phyloP scores from a whole-genome alignment of 495 filamentous ascomycete species.

The Podospora didyma region DNA sequence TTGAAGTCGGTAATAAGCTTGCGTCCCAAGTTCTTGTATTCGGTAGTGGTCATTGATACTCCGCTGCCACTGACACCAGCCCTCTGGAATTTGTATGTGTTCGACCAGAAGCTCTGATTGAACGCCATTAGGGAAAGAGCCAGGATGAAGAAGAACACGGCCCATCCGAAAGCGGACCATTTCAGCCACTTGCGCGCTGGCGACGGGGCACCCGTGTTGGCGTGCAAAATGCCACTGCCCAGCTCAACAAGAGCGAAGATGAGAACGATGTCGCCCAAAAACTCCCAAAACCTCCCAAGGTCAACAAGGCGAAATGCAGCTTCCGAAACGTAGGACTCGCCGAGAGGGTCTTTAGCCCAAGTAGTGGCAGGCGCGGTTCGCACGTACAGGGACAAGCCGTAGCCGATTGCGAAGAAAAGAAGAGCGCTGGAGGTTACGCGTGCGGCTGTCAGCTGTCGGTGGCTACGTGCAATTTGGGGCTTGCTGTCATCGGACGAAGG shows the following conservation, averaged over 20 bases:
- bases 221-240: not conserved
- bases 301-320: not conserved
- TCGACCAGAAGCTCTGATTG: not conserved
- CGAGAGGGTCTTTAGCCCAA: not conserved
- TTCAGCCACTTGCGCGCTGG: not conserved
- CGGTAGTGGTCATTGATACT: too few species aligned
- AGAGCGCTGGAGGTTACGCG: not conserved
- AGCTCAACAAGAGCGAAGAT: not conserved
- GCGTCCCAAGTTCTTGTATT: not conserved
- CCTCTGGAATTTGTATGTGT: not conserved
- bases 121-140: conserved; percentile 2
- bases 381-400: not conserved
- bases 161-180: conserved; percentile 1
- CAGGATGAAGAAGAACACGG: conserved; percentile 9
- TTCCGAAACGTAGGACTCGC: not conserved
- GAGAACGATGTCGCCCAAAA: not conserved
- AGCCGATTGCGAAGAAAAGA: not conserved
- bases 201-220: not conserved
- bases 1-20: not conserved
- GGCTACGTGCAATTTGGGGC: not conserved
- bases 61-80: too few species aligned
- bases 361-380: not conserved
- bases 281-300: not conserved
- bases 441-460: not conserved
- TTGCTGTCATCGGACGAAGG: not conserved